Percentiles rank a stretch among this genome's conserved stretches.
These are phyloP conservation scores for Pholiota molesta DNA, from an alignment of 768 basidiomycete species.

Conservation along the genomic window DNA sequence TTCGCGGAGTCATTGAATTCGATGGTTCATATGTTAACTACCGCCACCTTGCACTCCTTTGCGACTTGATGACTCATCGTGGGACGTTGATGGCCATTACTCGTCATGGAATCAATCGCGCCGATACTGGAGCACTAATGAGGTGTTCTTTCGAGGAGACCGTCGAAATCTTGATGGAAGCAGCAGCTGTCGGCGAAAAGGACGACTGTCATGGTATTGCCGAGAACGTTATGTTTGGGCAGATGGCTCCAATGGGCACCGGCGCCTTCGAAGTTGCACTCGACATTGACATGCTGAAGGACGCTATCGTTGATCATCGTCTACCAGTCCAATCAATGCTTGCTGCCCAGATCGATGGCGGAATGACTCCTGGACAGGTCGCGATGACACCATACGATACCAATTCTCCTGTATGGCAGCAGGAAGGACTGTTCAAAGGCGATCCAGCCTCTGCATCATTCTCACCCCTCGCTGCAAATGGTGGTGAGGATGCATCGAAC, in stretches of 20 bases:
- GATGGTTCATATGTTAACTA: slow-evolving; percentile 99
- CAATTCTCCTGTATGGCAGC: slow-evolving; percentile 86
- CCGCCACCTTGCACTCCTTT: slow-evolving; percentile 93
- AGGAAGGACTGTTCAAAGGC: slow-evolving; percentile 75
- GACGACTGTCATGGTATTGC: slow-evolving; percentile 98
- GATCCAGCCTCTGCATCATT: slow-evolving; percentile 88
- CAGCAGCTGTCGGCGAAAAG: slow-evolving; percentile 96
- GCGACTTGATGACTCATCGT: slow-evolving; percentile 97
- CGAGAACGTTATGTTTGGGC: slow-evolving; percentile 99
- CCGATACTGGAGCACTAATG: slow-evolving; percentile 99
- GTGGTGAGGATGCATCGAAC: slow-evolving; percentile 78
- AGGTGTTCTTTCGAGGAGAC: slow-evolving; percentile 99
- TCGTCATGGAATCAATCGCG: slow-evolving; percentile 98
- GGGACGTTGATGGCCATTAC: slow-evolving; percentile 97
- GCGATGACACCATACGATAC: slow-evolving; percentile 98
- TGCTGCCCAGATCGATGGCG: slow-evolving; percentile 78
- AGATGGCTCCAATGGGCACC: slow-evolving; percentile 99
- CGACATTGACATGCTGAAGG: slow-evolving; percentile 98
- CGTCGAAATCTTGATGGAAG: slow-evolving; percentile 98
- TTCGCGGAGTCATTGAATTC: slow-evolving; percentile 96
- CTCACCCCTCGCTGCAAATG: slow-evolving; percentile 90
- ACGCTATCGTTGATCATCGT: slow-evolving; percentile 96
- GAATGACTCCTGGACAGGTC: slow-evolving; percentile 89
- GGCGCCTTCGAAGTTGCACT: slow-evolving; percentile 95
- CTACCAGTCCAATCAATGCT: slow-evolving; percentile 84